phyloP scores from a whole-genome alignment of 257 asterid genomes.

The Gentiana straminea region DNA sequence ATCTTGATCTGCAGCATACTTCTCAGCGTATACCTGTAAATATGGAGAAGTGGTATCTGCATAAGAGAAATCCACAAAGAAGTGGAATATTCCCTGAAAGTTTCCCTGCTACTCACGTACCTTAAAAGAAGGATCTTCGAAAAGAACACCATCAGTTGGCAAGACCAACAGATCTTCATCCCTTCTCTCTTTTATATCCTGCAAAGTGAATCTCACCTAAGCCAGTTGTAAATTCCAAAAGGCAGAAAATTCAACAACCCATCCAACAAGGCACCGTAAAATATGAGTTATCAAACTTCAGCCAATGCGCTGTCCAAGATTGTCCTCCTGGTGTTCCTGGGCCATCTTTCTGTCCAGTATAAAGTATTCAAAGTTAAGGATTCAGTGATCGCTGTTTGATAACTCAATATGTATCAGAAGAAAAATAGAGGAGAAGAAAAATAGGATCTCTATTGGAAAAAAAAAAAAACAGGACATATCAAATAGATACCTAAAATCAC shows the following conservation, averaged over 20 bases:
- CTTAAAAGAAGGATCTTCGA: conserved; percentile 96
- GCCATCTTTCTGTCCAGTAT: conserved; percentile 79
- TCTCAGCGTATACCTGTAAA: conserved; percentile 74
- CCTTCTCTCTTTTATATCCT: conserved; percentile 80
- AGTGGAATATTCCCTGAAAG: not conserved
- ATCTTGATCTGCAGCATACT: conserved; percentile 82
- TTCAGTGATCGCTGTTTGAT: not conserved
- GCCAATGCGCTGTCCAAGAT: conserved; percentile 96
- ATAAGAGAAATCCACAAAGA: not conserved
- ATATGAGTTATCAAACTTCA: conserved; percentile 89
- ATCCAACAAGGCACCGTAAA: conserved; percentile 47
- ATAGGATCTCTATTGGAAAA: not conserved
- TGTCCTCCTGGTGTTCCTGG: conserved; percentile 99
- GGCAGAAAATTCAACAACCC: too few relatives aligned
- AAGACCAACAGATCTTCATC: conserved; percentile 86
- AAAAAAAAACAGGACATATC: not conserved
- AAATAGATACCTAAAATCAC: not conserved
- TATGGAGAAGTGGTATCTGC: not conserved
- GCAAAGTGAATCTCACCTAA: conserved; percentile 13
- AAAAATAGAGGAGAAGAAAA: not conserved
- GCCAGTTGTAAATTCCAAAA: not conserved
- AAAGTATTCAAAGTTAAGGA: conserved; percentile 4
- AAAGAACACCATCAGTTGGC: conserved; percentile 92
- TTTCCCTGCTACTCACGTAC: conserved; percentile 19
- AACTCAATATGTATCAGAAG: not conserved